Evolutionary conservation across 768 basidiomycete genomes (phyloP), one percentile per base, ranked within the genome.

Genomic region (Lentinula detonsa): DNA sequence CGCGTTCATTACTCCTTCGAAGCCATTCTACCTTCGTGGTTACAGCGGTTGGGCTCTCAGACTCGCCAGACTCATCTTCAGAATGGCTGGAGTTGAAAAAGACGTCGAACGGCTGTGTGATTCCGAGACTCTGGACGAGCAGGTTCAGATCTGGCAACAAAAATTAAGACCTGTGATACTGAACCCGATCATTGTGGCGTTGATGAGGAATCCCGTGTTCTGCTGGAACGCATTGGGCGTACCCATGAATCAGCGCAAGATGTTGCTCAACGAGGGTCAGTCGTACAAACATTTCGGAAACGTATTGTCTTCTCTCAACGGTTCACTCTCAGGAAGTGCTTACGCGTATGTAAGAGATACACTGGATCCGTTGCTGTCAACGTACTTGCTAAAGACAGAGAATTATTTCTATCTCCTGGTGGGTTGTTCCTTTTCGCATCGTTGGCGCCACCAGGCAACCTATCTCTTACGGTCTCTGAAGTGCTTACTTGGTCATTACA

Each of bases 221-320:
- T 87, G 85, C 63, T 92, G 90, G 90, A 88, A 89, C 66, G 88
- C 89, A 0, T 73, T 91, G 23, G 90, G 90, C 15, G 90, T 92
- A 4, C 89, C 90, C 3, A 72, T 78, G 63, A 87, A 87, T 66
- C 87, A 90, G 72, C 78, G 85, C 62, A 74, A 75, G 60, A 84
- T 86, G 79, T 72, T 88, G 57, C 65, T 86, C 28, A 69, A 81
- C 7, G 83, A 84, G 61, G 81, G 82, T 21, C 69, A 73, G 21
- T 56, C 71, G 0, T 9, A 15, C 28, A 35, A 28, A 7, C 37
- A 28, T 55, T 9, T 34, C 21, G 10, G 5, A n/a, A 56, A 56
- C 13, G 15, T 15, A n/a, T 8, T 2, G 33, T 7, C n/a, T 13
- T 56, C 23, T 60, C 39, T 49, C n/a, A 33, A 61, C 16, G 9